Conservation (phyloP, 1,284 basidiomycete species). For the Cutaneotrichosporon dermatis region DNA sequence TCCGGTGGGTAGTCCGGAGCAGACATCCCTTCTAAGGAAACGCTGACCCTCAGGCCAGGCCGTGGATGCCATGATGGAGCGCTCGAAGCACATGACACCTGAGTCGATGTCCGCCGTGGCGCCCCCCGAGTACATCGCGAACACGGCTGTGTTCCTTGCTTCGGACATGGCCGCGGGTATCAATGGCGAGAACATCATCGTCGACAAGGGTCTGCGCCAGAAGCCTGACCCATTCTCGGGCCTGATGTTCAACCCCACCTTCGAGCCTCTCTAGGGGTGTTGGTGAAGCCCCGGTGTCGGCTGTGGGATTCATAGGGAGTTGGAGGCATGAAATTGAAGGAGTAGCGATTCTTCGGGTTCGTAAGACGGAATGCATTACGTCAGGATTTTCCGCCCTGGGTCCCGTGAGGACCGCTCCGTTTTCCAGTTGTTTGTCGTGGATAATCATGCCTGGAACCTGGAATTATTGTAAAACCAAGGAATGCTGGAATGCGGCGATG, state of each 20-base stretch:
- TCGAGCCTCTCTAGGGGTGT: slow-evolving; percentile 7
- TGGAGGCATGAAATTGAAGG: no score
- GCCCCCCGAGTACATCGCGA: slow-evolving; percentile 9
- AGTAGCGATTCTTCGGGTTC: no score
- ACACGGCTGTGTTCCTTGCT: slow-evolving; percentile 16
- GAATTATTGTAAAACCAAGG: no score
- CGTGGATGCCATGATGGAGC: not conserved
- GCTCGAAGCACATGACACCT: not conserved
- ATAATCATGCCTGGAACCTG: no score
- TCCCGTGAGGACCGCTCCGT: no score
- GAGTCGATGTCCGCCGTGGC: slow-evolving; percentile 4
- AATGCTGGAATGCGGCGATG: no score
- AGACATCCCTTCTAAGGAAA: no score
- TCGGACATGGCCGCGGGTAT: slow-evolving; percentile 8
- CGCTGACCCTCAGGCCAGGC: not conserved
- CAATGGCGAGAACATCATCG: slow-evolving; percentile 17
- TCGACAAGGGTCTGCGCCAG: slow-evolving; percentile 14
- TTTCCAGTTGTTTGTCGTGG: no score
- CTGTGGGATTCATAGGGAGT: no score
- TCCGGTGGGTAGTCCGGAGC: slow-evolving; percentile 7
- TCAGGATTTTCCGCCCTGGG: no score
- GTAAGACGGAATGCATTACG: no score
- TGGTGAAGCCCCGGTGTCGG: no score
- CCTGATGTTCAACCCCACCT: slow-evolving; percentile 4
- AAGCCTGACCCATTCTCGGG: slow-evolving; percentile 6